These are phyloP conservation scores for Penicillium glabrum DNA, from an alignment of 2,329 filamentous ascomycete genomes.

Conservation along the genomic window DNA sequence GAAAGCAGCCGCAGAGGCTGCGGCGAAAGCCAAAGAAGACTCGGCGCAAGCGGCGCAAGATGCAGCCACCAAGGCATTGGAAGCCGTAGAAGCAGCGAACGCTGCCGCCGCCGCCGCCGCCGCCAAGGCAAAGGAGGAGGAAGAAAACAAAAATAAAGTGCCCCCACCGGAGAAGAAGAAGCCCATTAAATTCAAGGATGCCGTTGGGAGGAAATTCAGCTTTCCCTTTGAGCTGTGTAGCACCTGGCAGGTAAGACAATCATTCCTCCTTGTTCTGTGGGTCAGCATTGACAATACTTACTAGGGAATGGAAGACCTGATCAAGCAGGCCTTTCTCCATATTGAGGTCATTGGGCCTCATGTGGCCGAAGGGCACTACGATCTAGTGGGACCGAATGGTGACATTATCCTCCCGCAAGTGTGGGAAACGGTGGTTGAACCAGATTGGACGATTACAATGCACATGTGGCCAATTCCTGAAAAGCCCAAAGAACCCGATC, in stretches of 20 bases:
- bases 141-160: slow-evolving; percentile 18
- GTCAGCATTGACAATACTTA: neutral
- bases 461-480: slow-evolving; percentile 65
- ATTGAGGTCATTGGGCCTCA: slow-evolving; percentile 74
- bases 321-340: slow-evolving; percentile 79
- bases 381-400: slow-evolving; percentile 73
- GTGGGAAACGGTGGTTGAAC: slow-evolving; percentile 79
- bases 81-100: slow-evolving; percentile 32
- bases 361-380: slow-evolving; percentile 76
- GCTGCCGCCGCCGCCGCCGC: slow-evolving; percentile 33
- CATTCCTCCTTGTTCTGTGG: neutral
- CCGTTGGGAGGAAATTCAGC: slow-evolving; percentile 85
- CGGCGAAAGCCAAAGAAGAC: slow-evolving; percentile 35
- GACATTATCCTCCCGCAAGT: slow-evolving; percentile 80
- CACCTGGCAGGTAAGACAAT: slow-evolving; percentile 72
- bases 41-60: slow-evolving; percentile 40
- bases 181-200: slow-evolving; percentile 88
- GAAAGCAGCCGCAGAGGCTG: slow-evolving; percentile 40
- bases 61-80: slow-evolving; percentile 35
- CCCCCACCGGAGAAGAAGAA: slow-evolving; percentile 62
- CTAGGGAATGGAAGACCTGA: slow-evolving; percentile 84
- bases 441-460: slow-evolving; percentile 72
- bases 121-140: slow-evolving; percentile 33
- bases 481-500: slow-evolving; percentile 43
- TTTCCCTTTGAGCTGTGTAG: slow-evolving; percentile 85